Evolutionary conservation across 2,329 filamentous ascomycete genomes (phyloP), one percentile per base, ranked within the genome.

Genomic region (Alternaria sp.): DNA sequence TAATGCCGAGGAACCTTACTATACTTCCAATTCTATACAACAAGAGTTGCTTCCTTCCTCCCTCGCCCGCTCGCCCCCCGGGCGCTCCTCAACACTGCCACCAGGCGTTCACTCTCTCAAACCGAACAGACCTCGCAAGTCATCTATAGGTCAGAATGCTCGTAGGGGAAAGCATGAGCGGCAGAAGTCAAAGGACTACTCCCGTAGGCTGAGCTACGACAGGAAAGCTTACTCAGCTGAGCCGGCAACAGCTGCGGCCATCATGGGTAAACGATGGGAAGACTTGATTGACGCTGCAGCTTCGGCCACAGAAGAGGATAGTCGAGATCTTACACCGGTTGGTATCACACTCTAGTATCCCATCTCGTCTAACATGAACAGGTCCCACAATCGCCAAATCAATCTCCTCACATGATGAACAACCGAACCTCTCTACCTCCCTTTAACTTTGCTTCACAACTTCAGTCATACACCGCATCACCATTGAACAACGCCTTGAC

Each of bases 241-340:
- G 79, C 93, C 94, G 25, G 87, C 90, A 58, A 89, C 87, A 20
- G 90, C 91, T 61, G 91, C 86, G 18, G 87, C 85, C 71, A 83
- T 86, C 50, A 88, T 92, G 80, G 93, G 92, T 67, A 97, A 95
- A 81, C 87, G 94, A 72, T 98, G 94, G 95, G 93, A 97, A 79
- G 94, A 98, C 79, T 85, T 98, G 62, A 96, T 98, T 67, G 94
- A 97, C 79, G 94, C 94, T 54, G 94, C 92, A 56, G 93, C 94
- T 32, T 97, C 93, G 63, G 93, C 94, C 28, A 96, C 93, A 3
- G 94, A 97, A 81, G 94, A 95, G 74, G 93, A 97, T 77, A 93
- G 94, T 67, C 82, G 86, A 75, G 94, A 97, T 79, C 87, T 94
- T 76, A 96, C 92, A 77, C 92, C 92, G 74, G 92, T 96, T 86